Base-by-base conservation (phyloP, 1,139 yeast genomes). In the Candida sp. region DNA sequence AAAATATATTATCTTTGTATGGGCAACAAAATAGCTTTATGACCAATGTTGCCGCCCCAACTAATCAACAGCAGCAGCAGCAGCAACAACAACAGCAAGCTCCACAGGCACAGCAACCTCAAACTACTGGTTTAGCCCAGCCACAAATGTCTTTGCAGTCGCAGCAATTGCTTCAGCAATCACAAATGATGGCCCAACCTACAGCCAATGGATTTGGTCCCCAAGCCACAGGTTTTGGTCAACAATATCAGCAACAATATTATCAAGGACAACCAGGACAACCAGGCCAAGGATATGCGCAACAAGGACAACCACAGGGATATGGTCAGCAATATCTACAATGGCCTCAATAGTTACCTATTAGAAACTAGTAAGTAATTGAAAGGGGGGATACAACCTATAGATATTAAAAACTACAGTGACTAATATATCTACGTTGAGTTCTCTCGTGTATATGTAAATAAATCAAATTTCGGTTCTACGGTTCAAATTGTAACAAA, bases 1-100 rank as follows among this genome's bases (percentile, higher is more conserved):
- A 69, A 50, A 66, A 57, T 44, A 72, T 73, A 8, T 47, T 73
- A 58, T 67, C 74, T 4, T 63, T 73, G 47, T 73, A 73, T 47
- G 61, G 51, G 43, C 72, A 71, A 45, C 75, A 76, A 1, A 61
- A 57, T 33, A 55, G 49, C 23, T 62, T 55, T 33, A 43, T 60
- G 6, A 56, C 72, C 2, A 61, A 57, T 44, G 66, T 61, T 19
- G 66, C 52, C 40, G 27, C 58, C 48, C 35, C 50, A 42, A 25
- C 48, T 35, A 25, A 49, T 40, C 52, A 44, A 25, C 43, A 40
- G 42, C 40, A 29, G 9, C 43, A 34, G 27, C 38, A 35, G 5
- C 44, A 29, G 19, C 41, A 38, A 19, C 34, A 15, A 5, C 45
- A 40, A 12, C 30, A 38, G 25, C 46, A 38, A 35, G 34, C 40